Conservation (phyloP, 495 filamentous ascomycete genomes). For the Bryoglossum gracile region DNA sequence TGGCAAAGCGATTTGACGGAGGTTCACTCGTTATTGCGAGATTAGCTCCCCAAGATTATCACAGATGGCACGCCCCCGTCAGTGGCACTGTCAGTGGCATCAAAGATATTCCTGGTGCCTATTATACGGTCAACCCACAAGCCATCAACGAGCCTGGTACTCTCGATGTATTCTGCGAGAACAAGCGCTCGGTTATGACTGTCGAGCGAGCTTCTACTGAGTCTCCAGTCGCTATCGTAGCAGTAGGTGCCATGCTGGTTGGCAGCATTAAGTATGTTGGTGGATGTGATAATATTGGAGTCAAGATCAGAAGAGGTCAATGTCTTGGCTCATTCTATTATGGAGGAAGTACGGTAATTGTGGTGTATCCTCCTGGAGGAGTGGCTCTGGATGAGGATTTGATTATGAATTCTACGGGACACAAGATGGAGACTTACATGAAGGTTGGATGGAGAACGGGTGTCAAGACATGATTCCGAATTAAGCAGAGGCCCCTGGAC, state of each 20-base stretch:
- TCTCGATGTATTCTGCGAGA: conserved; percentile 39
- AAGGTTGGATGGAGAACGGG: conserved; percentile 32
- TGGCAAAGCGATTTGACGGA: conserved; percentile 31
- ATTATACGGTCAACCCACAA: conserved; percentile 33
- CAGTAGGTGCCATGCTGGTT: conserved; percentile 38
- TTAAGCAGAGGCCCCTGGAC: too few relatives aligned
- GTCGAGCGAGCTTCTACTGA: conserved; percentile 28
- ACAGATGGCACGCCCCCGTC: conserved; percentile 42
- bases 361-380: conserved; percentile 32
- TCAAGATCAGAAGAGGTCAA: conserved; percentile 32
- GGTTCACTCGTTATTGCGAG: conserved; percentile 37
- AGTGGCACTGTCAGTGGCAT: conserved; percentile 29
- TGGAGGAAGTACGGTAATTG: conserved; percentile 36
- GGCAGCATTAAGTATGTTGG: conserved; percentile 35
- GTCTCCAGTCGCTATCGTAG: conserved; percentile 31
- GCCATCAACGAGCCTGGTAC: conserved; percentile 37
- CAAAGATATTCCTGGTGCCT: conserved; percentile 30
- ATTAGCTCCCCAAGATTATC: conserved; percentile 39
- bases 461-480: conserved; percentile 11
- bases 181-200: conserved; percentile 34
- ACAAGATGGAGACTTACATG: conserved; percentile 29
- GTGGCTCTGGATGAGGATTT: conserved; percentile 37
- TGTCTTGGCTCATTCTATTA: conserved; percentile 37
- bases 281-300: conserved; percentile 27
- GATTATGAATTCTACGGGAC: conserved; percentile 24